Base-by-base conservation (phyloP, 768 basidiomycete genomes). In the Stropharia rugosoannulata region DNA sequence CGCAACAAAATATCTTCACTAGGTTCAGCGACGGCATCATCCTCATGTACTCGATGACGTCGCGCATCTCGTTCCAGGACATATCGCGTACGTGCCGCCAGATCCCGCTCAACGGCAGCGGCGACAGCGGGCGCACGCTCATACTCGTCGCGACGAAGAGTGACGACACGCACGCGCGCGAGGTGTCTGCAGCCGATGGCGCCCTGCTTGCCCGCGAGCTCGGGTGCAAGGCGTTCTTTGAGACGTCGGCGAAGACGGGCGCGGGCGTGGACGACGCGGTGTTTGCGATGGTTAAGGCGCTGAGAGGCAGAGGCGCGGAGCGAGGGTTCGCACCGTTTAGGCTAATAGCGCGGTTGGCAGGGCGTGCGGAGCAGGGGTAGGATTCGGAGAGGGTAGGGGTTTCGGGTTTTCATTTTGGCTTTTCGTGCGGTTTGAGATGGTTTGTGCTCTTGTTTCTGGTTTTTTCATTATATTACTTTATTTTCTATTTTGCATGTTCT, bases 81-180 rank as follows among this genome's bases (percentile, higher is more conserved):
- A 46, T 67, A n/a, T 61, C 64, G 18, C 58, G 60, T 25, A 61
- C 64, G 11, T 66, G 60, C 48, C 56, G 65, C 41, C 62, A 62
- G 55, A 57, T 69, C n/a, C 66, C 61, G 25, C 60, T 61, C 7
- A 53, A 59, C 46, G 48, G 56, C 4, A 61, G 61, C 43, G 43
- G 50, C 19, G 61, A 66, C 18, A 56, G 62, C 3, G 58, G 57
- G 16, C 51, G 57, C 10, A 51, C 61, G 8, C 58, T 65, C 22
- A 59, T 68, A 12, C 62, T 71, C 15, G 63, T 69, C 3, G 68
- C 67, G n/a, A 69, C 63, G 32, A 69, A 67, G 56, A 61, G 62
- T 35, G 69, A 71, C 51, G 46, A 65, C 13, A 52, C 35, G 29
- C 40, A 54, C 1, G 53, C 64, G 19, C 58, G 68, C 25, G 64